Conservation (phyloP, 768 basidiomycete species). For the Cytidiella melzeri region DNA sequence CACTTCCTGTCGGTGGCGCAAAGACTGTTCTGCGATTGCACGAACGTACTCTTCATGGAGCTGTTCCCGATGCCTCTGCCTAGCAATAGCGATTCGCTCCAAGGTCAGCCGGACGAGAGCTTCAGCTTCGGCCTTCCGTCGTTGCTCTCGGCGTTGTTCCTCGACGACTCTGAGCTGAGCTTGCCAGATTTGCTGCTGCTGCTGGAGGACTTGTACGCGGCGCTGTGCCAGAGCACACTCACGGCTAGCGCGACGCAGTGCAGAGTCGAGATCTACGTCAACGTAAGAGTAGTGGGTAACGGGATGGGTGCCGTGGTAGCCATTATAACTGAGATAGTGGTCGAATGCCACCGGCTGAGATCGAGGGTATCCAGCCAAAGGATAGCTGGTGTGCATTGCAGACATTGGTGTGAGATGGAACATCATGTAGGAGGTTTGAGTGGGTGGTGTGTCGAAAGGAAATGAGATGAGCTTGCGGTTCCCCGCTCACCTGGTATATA, state of each 20-base stretch:
- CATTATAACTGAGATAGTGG: background rate
- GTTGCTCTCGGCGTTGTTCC: slow-evolving; percentile 6
- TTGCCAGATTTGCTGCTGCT: slow-evolving; percentile 1
- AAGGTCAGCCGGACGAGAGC: slow-evolving; percentile 5
- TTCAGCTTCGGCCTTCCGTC: slow-evolving; percentile 4
- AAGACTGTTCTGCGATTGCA: background rate
- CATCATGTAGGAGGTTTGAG: background rate
- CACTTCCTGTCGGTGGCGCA: background rate
- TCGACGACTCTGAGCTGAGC: slow-evolving; percentile 2
- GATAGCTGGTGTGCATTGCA: background rate
- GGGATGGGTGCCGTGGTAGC: background rate
- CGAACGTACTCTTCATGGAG: background rate
- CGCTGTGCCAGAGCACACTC: slow-evolving; percentile 17
- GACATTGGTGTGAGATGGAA: slow-evolving; percentile 4
- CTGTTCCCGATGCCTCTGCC: slow-evolving; percentile 4
- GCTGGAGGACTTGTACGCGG: slow-evolving; percentile 14
- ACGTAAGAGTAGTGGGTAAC: background rate
- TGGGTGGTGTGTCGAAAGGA: background rate
- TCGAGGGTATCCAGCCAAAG: background rate
- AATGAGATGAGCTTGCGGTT: background rate
- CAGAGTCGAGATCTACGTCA: background rate
- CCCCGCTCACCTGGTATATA: background rate
- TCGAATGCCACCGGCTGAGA: background rate
- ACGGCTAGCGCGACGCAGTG: slow-evolving; percentile 13
- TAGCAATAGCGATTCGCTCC: background rate